Evolutionary conservation across 2,329 filamentous ascomycete species (phyloP).

Genomic region (Huntiella omanensis): DNA sequence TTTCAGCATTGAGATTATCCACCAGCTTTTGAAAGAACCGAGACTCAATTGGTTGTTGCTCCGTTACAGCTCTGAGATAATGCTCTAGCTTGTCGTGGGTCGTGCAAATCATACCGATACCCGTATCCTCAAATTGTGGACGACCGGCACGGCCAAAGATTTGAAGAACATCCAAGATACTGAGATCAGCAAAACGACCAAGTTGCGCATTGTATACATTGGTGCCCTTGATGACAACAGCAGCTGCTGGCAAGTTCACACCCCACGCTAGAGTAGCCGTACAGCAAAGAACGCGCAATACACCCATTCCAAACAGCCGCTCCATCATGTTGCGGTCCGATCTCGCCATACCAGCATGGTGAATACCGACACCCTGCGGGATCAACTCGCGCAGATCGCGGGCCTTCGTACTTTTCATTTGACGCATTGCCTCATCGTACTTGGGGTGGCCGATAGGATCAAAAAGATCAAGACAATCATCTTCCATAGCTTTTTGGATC

Average conservation of each 20-base stretch:
- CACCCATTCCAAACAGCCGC: constrained; percentile 70
- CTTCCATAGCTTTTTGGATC: constrained; percentile 67
- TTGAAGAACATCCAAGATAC: constrained; percentile 89
- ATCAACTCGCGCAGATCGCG: constrained; percentile 77
- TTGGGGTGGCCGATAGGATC: constrained; percentile 61
- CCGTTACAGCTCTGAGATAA: constrained; percentile 81
- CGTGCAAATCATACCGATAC: constrained; percentile 96
- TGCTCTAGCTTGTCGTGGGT: constrained; percentile 85
- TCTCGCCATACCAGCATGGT: constrained; percentile 92
- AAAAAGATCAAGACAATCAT: constrained; percentile 63
- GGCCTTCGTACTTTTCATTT: constrained; percentile 72
- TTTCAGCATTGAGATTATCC: constrained; percentile 92
- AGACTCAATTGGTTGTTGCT: constrained; percentile 95
- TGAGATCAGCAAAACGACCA: constrained; percentile 88
- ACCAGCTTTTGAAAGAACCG: constrained; percentile 84
- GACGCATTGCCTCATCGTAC: constrained; percentile 61
- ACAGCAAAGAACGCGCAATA: constrained; percentile 96
- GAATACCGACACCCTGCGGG: constrained; percentile 78
- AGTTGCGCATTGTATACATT: constrained; percentile 93
- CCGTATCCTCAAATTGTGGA: constrained; percentile 91
- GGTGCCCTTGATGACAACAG: constrained; percentile 94
- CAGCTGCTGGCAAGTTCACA: constrained; percentile 92
- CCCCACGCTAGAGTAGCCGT: constrained; percentile 96
- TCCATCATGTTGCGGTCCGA: constrained; percentile 94
- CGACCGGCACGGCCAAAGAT: constrained; percentile 97